These are phyloP conservation scores for Fusarium nurragi DNA, from an alignment of 2,329 filamentous ascomycete species.

Conservation along the genomic window DNA sequence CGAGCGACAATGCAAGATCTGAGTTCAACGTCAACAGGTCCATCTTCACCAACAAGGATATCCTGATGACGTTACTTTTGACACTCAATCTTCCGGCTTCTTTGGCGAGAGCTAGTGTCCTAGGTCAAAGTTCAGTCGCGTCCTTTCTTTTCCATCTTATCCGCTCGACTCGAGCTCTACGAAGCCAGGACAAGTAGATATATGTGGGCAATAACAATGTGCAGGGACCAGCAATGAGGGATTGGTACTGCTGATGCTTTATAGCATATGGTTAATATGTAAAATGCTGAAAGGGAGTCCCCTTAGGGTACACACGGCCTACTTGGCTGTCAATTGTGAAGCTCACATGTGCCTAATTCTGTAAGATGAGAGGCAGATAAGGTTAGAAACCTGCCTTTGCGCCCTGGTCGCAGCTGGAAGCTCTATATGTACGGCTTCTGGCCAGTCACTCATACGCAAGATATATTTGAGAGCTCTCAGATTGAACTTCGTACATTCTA, in stretches of 20 bases:
- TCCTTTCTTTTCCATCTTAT: neutral
- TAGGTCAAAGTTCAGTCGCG: neutral
- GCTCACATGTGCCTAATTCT: neutral
- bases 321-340: neutral
- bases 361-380: no score
- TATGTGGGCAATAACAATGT: neutral
- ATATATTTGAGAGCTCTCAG: no score
- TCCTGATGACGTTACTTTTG: neutral
- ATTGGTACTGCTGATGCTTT: neutral
- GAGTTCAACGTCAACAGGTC: no score
- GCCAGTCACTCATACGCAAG: no score
- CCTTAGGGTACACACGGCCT: neutral
- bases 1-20: accelerated
- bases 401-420: no score
- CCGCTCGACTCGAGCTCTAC: neutral
- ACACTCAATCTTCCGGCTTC: neutral
- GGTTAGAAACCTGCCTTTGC: no score
- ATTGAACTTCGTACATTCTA: no score
- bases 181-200: neutral
- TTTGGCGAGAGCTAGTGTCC: neutral
- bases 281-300: no score
- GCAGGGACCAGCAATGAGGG: neutral
- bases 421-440: no score
- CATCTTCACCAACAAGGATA: neutral
- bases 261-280: no score